phyloP scores from a whole-genome alignment of 1,284 basidiomycete species.

The Porogramme epimiltina region DNA sequence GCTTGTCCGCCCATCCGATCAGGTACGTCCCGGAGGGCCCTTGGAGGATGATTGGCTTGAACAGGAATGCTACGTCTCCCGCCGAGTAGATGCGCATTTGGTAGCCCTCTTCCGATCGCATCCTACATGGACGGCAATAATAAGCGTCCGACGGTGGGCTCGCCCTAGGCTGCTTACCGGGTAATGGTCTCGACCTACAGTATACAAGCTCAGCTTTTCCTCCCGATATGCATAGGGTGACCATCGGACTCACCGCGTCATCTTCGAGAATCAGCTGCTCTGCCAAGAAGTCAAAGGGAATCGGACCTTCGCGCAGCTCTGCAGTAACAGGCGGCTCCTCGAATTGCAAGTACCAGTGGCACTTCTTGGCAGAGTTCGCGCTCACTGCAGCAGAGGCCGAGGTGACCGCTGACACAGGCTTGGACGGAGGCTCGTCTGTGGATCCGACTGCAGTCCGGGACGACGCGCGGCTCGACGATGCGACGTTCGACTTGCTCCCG shows the following conservation, averaged over 20 bases:
- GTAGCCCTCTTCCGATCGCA: constrained; percentile 32
- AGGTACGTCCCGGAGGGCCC: constrained; percentile 42
- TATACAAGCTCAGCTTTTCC: neutral
- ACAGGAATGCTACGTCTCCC: constrained; percentile 46
- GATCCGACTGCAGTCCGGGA: no score
- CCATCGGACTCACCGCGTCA: constrained; percentile 14
- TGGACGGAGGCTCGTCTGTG: no score
- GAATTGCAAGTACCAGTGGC: constrained; percentile 30
- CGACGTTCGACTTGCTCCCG: no score
- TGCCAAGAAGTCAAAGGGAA: constrained; percentile 17
- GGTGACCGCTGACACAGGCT: no score
- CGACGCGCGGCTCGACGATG: no score
- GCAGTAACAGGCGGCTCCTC: constrained; percentile 22
- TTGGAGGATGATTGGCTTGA: constrained; percentile 56
- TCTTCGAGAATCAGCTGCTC: constrained; percentile 23
- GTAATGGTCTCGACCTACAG: constrained; percentile 6
- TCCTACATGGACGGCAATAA: no score
- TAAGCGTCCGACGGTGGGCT: no score
- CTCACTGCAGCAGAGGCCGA: no score
- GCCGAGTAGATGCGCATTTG: constrained; percentile 40
- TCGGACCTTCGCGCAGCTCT: constrained; percentile 10
- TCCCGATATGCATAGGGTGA: no score
- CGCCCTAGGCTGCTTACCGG: neutral
- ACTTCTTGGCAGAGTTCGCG: no score
- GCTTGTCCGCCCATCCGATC: constrained; percentile 51